These are phyloP conservation scores for Termitomyces sp. DNA, from an alignment of 768 basidiomycete genomes.

Conservation along the genomic window DNA sequence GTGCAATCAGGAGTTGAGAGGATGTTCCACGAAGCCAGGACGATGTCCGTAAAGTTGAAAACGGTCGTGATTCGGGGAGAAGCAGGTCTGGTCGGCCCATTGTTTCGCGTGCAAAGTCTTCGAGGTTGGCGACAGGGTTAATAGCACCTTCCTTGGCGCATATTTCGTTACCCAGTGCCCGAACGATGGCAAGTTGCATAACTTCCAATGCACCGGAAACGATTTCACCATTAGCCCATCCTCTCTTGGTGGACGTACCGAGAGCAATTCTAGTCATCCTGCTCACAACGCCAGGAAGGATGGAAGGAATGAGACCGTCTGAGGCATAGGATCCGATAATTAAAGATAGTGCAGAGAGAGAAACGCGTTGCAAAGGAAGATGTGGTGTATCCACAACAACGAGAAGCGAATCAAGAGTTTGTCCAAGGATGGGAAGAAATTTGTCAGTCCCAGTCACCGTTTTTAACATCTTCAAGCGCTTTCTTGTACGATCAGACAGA, in stretches of 20 bases:
- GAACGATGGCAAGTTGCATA: slow-evolving; percentile 48
- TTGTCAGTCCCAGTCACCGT: slow-evolving; percentile 38
- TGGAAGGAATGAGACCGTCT: slow-evolving; percentile 48
- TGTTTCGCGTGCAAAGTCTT: slow-evolving; percentile 47
- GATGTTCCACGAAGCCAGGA: slow-evolving; percentile 81
- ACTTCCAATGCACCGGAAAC: slow-evolving; percentile 55
- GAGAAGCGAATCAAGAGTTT: slow-evolving; percentile 75
- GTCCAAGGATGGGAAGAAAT: slow-evolving; percentile 77
- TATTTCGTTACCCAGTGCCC: slow-evolving; percentile 61
- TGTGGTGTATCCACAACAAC: slow-evolving; percentile 49
- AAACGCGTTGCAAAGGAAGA: slow-evolving; percentile 55
- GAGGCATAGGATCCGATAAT: slow-evolving; percentile 56
- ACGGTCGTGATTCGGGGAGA: slow-evolving; percentile 26
- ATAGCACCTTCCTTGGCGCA: slow-evolving; percentile 60
- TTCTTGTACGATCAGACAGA: slow-evolving; percentile 16
- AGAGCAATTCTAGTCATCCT: slow-evolving; percentile 67
- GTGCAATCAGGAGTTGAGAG: slow-evolving; percentile 77
- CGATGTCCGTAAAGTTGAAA: slow-evolving; percentile 52
- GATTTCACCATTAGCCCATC: slow-evolving; percentile 69
- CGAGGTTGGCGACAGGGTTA: slow-evolving; percentile 48
- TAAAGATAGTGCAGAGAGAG: slow-evolving; percentile 51
- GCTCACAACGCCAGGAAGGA: slow-evolving; percentile 84
- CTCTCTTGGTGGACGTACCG: slow-evolving; percentile 45
- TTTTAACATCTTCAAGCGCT: slow-evolving; percentile 31
- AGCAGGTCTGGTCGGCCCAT: slow-evolving; percentile 15